phyloP scores from a whole-genome alignment of 2,329 filamentous ascomycete species.

The Alternaria longipes region DNA sequence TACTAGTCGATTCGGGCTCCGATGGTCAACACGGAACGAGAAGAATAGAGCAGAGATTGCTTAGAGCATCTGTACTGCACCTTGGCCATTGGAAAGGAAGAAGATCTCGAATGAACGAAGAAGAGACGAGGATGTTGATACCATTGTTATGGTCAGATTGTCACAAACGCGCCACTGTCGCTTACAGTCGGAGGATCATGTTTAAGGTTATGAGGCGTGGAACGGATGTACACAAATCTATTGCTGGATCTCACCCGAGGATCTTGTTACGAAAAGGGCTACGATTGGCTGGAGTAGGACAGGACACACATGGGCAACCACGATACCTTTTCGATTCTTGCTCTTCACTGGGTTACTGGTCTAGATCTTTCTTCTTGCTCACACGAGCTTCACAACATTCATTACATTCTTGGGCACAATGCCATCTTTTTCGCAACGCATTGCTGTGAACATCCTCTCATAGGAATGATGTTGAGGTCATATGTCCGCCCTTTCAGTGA shows the following conservation, averaged over 20 bases:
- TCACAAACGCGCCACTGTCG: slow-evolving; percentile 14
- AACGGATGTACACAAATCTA: slow-evolving; percentile 3
- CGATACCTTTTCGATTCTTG: slow-evolving; percentile 21
- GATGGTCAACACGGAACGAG: slow-evolving; percentile 16
- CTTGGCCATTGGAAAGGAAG: slow-evolving; percentile 28
- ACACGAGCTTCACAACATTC: slow-evolving; percentile 26
- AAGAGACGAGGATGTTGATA: slow-evolving; percentile 5
- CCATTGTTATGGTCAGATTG: slow-evolving; percentile 31
- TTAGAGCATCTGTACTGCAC: slow-evolving; percentile 21
- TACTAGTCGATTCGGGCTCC: slow-evolving; percentile 45
- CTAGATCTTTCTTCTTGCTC: slow-evolving; percentile 35
- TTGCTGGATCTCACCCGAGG: not conserved
- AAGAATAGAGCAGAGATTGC: slow-evolving; percentile 12
- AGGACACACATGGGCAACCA: slow-evolving; percentile 17
- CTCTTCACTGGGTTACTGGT: slow-evolving; percentile 26
- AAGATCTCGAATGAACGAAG: not conserved
- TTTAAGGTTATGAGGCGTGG: slow-evolving; percentile 6
- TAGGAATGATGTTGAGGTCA: not conserved
- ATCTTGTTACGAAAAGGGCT: slow-evolving; percentile 11
- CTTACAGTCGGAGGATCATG: slow-evolving; percentile 10
- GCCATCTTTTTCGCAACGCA: not conserved
- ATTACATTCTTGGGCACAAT: slow-evolving; percentile 11
- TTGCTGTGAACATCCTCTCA: not conserved
- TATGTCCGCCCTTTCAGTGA: not conserved
- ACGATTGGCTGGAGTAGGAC: slow-evolving; percentile 5